phyloP scores from a whole-genome alignment of 1,139 yeast genomes.

The Saccharomycopsis crataegensis region DNA sequence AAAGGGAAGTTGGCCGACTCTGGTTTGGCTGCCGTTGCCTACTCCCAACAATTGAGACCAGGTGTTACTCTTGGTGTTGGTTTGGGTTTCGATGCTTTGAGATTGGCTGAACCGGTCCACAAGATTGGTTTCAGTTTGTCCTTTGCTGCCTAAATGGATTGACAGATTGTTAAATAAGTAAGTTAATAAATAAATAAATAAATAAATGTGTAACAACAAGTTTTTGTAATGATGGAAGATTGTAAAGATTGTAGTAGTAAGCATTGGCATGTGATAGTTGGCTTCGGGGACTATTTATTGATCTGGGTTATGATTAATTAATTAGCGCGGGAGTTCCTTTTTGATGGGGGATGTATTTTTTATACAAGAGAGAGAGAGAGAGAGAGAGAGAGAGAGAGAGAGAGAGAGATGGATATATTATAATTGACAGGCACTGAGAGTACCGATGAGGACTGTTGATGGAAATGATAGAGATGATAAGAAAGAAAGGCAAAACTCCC shows the following conservation, averaged over 20 bases:
- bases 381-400: too few relatives aligned
- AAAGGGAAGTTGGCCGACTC: slow-evolving; percentile 97
- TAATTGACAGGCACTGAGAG: too few relatives aligned
- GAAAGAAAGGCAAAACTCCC: too few relatives aligned
- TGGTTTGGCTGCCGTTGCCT: slow-evolving; percentile 90
- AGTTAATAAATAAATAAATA: too few relatives aligned
- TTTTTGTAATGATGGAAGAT: too few relatives aligned
- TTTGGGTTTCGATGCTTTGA: slow-evolving; percentile 93
- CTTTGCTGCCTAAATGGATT: slow-evolving; percentile 39
- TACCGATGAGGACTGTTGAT: too few relatives aligned
- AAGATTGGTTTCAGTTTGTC: slow-evolving; percentile 94
- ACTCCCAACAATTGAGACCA: slow-evolving; percentile 93
- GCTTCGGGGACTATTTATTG: neutral
- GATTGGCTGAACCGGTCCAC: slow-evolving; percentile 96
- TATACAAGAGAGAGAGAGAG: too few relatives aligned
- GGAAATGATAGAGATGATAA: too few relatives aligned
- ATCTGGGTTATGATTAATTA: neutral
- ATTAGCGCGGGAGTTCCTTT: neutral
- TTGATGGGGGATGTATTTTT: neutral
- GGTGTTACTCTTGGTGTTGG: slow-evolving; percentile 98
- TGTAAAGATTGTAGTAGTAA: too few relatives aligned
- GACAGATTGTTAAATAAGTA: neutral
- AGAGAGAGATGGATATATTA: too few relatives aligned
- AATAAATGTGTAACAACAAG: too few relatives aligned
- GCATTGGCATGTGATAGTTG: too few relatives aligned